phyloP scores from a whole-genome alignment of 2,329 filamentous ascomycete genomes.

The Arthroderma sp. region DNA sequence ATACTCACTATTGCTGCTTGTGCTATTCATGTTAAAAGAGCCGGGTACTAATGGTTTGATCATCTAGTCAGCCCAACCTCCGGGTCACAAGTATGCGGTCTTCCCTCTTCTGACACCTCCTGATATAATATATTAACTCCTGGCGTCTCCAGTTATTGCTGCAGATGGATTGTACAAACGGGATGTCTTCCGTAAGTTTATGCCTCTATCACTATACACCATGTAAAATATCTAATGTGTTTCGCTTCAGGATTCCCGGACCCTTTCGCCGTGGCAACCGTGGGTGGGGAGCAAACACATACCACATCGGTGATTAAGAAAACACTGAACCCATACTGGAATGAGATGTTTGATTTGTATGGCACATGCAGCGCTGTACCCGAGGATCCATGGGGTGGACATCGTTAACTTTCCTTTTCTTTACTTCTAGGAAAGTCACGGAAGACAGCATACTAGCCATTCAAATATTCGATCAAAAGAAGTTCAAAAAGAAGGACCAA shows the following conservation, averaged over 20 bases:
- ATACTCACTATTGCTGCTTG: conserved; percentile 19
- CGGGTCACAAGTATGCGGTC: conserved; percentile 68
- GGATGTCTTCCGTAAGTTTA: conserved; percentile 86
- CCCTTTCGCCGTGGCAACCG: conserved; percentile 91
- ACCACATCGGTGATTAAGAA: conserved; percentile 97
- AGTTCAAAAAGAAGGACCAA: conserved; percentile 99
- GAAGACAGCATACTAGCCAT: conserved; percentile 96
- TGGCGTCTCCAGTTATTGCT: conserved; percentile 63
- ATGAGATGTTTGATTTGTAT: conserved; percentile 97
- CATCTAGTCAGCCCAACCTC: conserved; percentile 63
- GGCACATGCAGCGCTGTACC: conserved; percentile 19
- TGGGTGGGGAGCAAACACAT: conserved; percentile 95
- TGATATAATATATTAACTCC: background rate
- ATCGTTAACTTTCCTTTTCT: conserved; percentile 5
- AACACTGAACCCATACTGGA: conserved; percentile 99
- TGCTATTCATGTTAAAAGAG: background rate
- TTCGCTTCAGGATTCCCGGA: conserved; percentile 69
- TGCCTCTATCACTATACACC: background rate
- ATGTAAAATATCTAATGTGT: conserved; percentile 9
- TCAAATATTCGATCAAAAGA: conserved; percentile 98
- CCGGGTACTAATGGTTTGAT: no score
- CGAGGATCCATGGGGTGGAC: background rate
- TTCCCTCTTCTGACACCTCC: conserved; percentile 13
- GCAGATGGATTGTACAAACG: conserved; percentile 97
- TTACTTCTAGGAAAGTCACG: conserved; percentile 56